Percentiles rank a stretch among this genome's conserved stretches.
phyloP scores from a whole-genome alignment of 1,284 basidiomycete species.

The Naganishia sp. region DNA sequence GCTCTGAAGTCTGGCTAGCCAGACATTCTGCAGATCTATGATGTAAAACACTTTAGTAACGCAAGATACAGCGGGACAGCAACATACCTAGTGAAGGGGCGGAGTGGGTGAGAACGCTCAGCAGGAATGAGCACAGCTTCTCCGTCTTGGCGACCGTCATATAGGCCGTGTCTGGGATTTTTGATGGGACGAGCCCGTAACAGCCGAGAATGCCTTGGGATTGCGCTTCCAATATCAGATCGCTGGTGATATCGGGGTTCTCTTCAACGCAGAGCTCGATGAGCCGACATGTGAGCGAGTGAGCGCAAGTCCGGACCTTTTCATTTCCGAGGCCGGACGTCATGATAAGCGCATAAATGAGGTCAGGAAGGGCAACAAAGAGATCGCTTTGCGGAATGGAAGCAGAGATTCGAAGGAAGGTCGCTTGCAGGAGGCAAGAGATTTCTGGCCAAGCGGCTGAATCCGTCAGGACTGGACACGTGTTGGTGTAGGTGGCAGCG shows the following conservation, averaged over 20 bases:
- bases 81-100: constrained; percentile 69
- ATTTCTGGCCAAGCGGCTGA: constrained; percentile 28
- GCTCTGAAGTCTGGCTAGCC: constrained; percentile 92
- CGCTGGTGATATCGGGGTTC: constrained; percentile 5
- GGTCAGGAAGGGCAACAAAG: constrained; percentile 23
- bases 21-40: constrained; percentile 80
- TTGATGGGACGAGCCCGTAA: constrained; percentile 21
- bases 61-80: neutral
- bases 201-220: constrained; percentile 11
- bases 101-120: constrained; percentile 66
- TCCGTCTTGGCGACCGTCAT: constrained; percentile 68
- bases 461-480: constrained; percentile 17
- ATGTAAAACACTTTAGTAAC: neutral
- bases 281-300: constrained; percentile 11
- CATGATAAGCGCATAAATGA: constrained; percentile 27
- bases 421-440: constrained; percentile 15
- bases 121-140: constrained; percentile 65
- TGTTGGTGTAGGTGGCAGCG: constrained; percentile 22
- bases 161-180: constrained; percentile 56
- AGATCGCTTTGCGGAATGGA: constrained; percentile 27
- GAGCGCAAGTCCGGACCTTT: constrained; percentile 24
- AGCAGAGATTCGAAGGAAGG: constrained; percentile 19
- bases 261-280: constrained; percentile 20
- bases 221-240: constrained; percentile 5
- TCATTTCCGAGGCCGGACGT: constrained; percentile 19